Conservation (phyloP, 2,329 filamentous ascomycete species). For the Aspergillus tubingensis region DNA sequence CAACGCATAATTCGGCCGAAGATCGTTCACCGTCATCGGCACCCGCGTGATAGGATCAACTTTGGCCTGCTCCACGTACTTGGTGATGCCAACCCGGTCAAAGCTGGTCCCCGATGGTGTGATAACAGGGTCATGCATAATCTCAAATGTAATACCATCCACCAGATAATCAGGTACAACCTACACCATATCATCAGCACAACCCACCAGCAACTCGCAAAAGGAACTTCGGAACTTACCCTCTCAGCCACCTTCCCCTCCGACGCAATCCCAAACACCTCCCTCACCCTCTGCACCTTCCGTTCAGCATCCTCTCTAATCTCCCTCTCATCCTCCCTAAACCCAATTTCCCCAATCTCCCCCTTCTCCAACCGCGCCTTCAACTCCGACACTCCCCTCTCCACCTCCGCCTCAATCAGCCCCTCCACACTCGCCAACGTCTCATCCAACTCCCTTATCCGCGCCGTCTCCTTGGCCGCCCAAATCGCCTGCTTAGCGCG, state of each 20-base stretch:
- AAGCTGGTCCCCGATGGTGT: conserved; percentile 84
- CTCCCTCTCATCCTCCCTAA: conserved; percentile 66
- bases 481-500: conserved; percentile 83
- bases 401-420: conserved; percentile 42
- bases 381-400: conserved; percentile 39
- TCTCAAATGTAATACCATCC: conserved; percentile 52
- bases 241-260: conserved; percentile 46
- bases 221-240: conserved; percentile 31
- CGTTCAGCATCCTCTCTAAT: conserved; percentile 53
- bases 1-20: conserved; percentile 79
- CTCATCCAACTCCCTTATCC: conserved; percentile 49
- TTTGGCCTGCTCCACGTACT: conserved; percentile 74
- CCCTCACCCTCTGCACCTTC: conserved; percentile 49
- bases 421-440: conserved; percentile 44
- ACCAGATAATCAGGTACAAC: conserved; percentile 52
- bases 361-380: conserved; percentile 37
- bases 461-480: conserved; percentile 66
- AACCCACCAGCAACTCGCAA: background rate
- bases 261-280: conserved; percentile 45
- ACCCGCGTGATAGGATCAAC: conserved; percentile 85
- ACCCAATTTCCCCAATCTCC: conserved; percentile 62
- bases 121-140: conserved; percentile 55
- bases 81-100: conserved; percentile 80
- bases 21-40: conserved; percentile 65
- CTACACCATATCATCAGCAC: conserved; percentile 27